A percentile compares a stretch with the other conserved stretches of the same genome.
Conservation (phyloP, 176 grass and related monocot genomes). For the Microstegium vimineum region DNA sequence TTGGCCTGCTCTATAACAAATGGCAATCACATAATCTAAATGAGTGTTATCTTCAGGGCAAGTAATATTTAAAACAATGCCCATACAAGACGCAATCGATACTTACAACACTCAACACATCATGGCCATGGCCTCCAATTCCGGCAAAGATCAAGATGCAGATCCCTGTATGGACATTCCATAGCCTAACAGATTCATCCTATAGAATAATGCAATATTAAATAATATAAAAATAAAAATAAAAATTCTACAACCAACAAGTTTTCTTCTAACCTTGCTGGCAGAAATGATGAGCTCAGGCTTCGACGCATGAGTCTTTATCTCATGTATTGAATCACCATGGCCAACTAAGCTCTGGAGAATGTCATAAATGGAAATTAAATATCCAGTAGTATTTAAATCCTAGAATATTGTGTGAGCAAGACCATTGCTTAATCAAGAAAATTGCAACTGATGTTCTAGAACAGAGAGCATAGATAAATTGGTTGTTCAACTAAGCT, state of each 20-base stretch:
- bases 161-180: no score
- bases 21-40: no score
- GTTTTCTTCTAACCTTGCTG: slow-evolving; percentile 66
- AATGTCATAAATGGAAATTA: no score
- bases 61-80: background rate
- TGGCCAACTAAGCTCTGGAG: no score
- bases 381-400: background rate
- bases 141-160: no score
- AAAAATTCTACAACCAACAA: background rate
- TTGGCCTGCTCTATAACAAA: background rate
- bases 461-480: background rate
- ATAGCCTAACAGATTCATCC: slow-evolving; percentile 87
- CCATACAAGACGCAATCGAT: background rate
- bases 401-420: background rate
- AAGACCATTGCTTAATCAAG: background rate
- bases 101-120: no score
- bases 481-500: background rate
- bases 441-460: background rate
- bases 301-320: no score
- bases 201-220: slow-evolving; percentile 22
- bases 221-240: slow-evolving; percentile 7
- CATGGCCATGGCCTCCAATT: no score
- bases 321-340: no score
- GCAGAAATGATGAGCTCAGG: slow-evolving; percentile 42
- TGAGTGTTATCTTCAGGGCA: background rate